These are phyloP conservation scores for Suillus alpinus DNA, from an alignment of 768 basidiomycete species.

Conservation along the genomic window DNA sequence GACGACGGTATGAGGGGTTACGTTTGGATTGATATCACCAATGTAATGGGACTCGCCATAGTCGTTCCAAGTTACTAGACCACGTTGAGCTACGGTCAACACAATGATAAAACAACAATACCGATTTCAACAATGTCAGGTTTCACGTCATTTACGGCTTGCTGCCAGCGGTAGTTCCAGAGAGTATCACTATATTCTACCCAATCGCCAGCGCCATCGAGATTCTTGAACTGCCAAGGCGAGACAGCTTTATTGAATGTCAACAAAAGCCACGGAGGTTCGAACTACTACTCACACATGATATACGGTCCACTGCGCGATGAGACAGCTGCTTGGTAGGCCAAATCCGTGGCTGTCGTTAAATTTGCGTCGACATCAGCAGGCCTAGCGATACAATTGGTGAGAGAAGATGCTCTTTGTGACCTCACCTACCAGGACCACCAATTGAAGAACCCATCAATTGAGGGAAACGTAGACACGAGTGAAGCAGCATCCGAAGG, in stretches of 20 bases:
- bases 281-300: constrained; percentile 18
- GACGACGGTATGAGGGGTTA: neutral
- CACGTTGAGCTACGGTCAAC: constrained; percentile 11
- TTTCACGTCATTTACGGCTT: constrained; percentile 21
- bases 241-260: constrained; percentile 3
- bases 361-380: constrained; percentile 17
- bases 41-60: constrained; percentile 35
- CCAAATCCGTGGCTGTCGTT: constrained; percentile 27
- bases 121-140: constrained; percentile 27
- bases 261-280: neutral
- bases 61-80: constrained; percentile 23
- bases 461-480: constrained; percentile 20
- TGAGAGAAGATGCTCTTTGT: constrained; percentile 3
- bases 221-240: constrained; percentile 26
- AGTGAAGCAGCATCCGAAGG: constrained; percentile 16
- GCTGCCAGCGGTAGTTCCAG: constrained; percentile 28
- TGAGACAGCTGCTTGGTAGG: constrained; percentile 21
- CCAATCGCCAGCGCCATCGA: constrained; percentile 17
- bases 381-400: constrained; percentile 11
- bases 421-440: constrained; percentile 27
- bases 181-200: constrained; percentile 23
- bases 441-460: constrained; percentile 35
- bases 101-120: constrained; percentile 1
- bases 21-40: constrained; percentile 23
- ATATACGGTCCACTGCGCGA: constrained; percentile 25